Percentiles rank a stretch among this genome's conserved stretches.
phyloP scores from a whole-genome alignment of 2,329 filamentous ascomycete genomes.

The Cercospora janseana region DNA sequence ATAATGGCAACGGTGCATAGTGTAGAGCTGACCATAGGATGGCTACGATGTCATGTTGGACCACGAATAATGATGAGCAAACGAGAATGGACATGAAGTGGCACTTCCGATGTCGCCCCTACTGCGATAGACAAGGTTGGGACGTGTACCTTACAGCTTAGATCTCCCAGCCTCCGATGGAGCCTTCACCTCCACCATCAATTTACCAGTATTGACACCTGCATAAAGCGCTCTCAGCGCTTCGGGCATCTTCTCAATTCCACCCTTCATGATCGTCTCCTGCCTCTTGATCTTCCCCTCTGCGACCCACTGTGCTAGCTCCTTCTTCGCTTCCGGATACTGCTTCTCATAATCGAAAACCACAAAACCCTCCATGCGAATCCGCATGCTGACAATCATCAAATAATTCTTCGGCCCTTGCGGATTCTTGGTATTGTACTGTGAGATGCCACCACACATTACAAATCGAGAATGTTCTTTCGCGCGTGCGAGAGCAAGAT shows the following conservation, averaged over 20 bases:
- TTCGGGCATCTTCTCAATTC: constrained; percentile 50
- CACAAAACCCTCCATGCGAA: constrained; percentile 69
- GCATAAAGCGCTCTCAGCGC: constrained; percentile 50
- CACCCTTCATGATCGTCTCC: constrained; percentile 49
- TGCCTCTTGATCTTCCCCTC: constrained; percentile 56
- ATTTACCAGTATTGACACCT: constrained; percentile 44
- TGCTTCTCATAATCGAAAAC: constrained; percentile 65
- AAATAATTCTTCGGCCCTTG: constrained; percentile 57
- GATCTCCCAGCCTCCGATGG: constrained; percentile 12
- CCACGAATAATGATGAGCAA: too few relatives aligned
- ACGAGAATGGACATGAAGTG: too few relatives aligned
- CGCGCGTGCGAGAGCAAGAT: constrained; percentile 61
- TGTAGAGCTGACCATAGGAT: too few relatives aligned
- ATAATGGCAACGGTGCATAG: too few relatives aligned
- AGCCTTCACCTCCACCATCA: constrained; percentile 26
- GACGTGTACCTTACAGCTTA: constrained; percentile 23
- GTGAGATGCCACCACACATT: constrained; percentile 67
- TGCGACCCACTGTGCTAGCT: constrained; percentile 44
- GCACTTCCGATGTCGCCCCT: too few relatives aligned
- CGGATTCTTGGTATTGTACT: constrained; percentile 59
- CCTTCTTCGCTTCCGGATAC: constrained; percentile 55
- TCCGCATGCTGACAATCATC: constrained; percentile 55
- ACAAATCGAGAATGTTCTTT: constrained; percentile 63
- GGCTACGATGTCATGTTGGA: too few relatives aligned
- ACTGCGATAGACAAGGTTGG: too few relatives aligned